phyloP scores from a whole-genome alignment of 768 basidiomycete species.

The Rhodotorula toruloides region DNA sequence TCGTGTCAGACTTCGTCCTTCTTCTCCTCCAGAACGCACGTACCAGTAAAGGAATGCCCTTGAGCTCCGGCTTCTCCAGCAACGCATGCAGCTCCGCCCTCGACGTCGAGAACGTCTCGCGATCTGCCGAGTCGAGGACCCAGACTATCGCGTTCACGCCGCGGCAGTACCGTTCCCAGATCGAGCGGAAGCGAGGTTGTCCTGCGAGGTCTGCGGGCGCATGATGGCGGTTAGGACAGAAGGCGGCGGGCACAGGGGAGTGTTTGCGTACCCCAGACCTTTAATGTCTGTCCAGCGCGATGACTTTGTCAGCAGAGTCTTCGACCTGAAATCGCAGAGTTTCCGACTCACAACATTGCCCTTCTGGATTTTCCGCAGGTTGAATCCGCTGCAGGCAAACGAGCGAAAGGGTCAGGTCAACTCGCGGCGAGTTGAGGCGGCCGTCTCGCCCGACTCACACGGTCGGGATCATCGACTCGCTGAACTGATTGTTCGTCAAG shows the following conservation, averaged over 20 bases:
- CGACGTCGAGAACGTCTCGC: slow-evolving; percentile 24
- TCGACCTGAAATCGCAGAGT: too few species aligned
- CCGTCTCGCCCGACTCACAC: slow-evolving; percentile 15
- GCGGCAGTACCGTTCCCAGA: slow-evolving; percentile 39
- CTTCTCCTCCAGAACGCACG: too few species aligned
- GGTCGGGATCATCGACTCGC: slow-evolving; percentile 35
- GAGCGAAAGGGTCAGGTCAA: too few species aligned
- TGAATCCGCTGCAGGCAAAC: slow-evolving; percentile 26
- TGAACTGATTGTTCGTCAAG: slow-evolving; percentile 30
- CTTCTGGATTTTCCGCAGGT: slow-evolving; percentile 30
- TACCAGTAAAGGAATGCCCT: slow-evolving; percentile 31
- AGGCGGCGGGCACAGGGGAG: too few species aligned
- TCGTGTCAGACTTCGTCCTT: too few species aligned
- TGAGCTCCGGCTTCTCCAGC: slow-evolving; percentile 21
- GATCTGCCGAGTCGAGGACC: slow-evolving; percentile 34
- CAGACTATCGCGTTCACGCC: slow-evolving; percentile 32
- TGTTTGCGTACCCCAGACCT: slow-evolving; percentile 37
- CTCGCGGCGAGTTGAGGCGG: too few species aligned
- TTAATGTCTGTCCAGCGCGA: slow-evolving; percentile 23
- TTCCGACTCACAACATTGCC: slow-evolving; percentile 20
- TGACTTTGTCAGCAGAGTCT: too few species aligned
- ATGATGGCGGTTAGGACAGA: too few species aligned
- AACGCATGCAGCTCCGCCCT: slow-evolving; percentile 17
- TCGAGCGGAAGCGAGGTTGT: slow-evolving; percentile 37
- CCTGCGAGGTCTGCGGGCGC: slow-evolving; percentile 29